A percentile compares a stretch with the other conserved stretches of the same genome.
These are phyloP conservation scores for Zarea fungicola DNA, from an alignment of 2,329 filamentous ascomycete species.

Conservation along the genomic window DNA sequence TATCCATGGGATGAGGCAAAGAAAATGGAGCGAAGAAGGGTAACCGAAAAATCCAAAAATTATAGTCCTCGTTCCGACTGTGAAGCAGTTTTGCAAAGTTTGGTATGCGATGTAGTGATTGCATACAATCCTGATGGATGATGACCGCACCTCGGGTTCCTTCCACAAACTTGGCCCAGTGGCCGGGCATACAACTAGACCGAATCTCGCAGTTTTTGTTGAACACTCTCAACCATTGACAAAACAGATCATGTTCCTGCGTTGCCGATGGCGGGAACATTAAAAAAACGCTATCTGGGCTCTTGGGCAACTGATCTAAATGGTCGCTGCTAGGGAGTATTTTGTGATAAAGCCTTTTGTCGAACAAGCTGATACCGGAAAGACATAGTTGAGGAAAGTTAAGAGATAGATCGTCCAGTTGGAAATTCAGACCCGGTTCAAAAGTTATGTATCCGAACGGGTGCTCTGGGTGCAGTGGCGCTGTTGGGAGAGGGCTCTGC, in stretches of 20 bases:
- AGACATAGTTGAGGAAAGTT: not conserved
- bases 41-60: constrained; percentile 36
- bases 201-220: constrained; percentile 38
- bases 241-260: constrained; percentile 33
- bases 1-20: constrained; percentile 9
- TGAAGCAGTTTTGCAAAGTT: constrained; percentile 30
- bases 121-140: constrained; percentile 39
- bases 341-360: not conserved
- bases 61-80: constrained; percentile 20
- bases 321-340: constrained; percentile 1
- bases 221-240: constrained; percentile 38
- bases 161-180: constrained; percentile 42
- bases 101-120: constrained; percentile 36
- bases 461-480: constrained; percentile 4
- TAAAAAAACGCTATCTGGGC: constrained; percentile 38
- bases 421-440: not conserved
- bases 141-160: constrained; percentile 31
- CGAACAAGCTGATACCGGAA: constrained; percentile 5
- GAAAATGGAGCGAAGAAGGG: not conserved
- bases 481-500: constrained; percentile 1
- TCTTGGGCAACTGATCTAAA: constrained; percentile 6
- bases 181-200: constrained; percentile 34
- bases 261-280: constrained; percentile 39
- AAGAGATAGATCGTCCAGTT: not conserved
- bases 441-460: not conserved